Percentiles rank a stretch among this genome's conserved stretches.
Conservation (phyloP, 2,329 filamentous ascomycete genomes). For the Colletotrichum somersetense region DNA sequence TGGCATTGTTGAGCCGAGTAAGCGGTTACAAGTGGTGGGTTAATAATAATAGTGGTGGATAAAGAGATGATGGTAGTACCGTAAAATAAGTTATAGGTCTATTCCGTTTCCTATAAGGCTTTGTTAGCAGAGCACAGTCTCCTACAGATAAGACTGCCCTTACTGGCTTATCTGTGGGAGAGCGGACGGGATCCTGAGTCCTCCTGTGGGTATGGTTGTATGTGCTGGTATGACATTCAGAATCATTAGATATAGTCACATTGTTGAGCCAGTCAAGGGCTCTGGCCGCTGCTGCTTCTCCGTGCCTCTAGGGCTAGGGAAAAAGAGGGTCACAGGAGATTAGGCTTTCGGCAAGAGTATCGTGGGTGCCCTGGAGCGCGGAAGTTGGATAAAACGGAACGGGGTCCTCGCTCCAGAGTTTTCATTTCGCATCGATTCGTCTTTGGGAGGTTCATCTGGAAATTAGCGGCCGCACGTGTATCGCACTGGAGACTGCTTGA, state of each 20-base stretch:
- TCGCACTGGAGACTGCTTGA: slow-evolving; percentile 13
- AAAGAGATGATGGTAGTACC: no score
- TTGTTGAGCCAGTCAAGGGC: neutral
- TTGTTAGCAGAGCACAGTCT: no score
- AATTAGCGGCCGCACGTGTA: neutral
- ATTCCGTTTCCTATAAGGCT: no score
- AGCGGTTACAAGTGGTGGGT: no score
- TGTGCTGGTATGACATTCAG: no score
- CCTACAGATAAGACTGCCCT: no score
- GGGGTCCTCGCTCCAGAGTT: neutral
- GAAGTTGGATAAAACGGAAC: slow-evolving; percentile 9
- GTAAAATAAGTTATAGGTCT: no score
- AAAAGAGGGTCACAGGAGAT: neutral
- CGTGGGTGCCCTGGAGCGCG: neutral
- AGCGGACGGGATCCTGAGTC: no score
- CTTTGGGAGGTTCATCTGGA: slow-evolving; percentile 30
- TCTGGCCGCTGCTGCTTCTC: neutral
- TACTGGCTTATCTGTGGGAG: no score
- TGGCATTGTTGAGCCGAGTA: no score
- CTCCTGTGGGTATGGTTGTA: neutral
- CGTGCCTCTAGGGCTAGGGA: slow-evolving; percentile 19
- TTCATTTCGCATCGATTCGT: slow-evolving; percentile 4
- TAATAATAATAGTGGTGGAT: no score
- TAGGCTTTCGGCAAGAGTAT: slow-evolving; percentile 1
- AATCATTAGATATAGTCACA: no score